These are phyloP conservation scores for Dictyophora rubrovolvata DNA, from an alignment of 768 basidiomycete species.

Conservation along the genomic window DNA sequence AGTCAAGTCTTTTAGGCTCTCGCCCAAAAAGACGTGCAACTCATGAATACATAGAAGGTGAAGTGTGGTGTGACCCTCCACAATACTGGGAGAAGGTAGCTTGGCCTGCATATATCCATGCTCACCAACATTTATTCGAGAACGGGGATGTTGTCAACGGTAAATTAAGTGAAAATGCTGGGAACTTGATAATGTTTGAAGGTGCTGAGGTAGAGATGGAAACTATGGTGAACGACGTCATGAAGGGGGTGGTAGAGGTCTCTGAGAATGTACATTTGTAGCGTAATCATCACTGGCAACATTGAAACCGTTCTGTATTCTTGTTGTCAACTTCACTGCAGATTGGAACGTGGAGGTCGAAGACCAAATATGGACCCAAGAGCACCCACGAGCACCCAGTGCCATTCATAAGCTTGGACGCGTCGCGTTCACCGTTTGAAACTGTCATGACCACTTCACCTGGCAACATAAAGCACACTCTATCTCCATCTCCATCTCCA, in stretches of 20 bases:
- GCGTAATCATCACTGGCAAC: too few relatives aligned
- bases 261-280: too few relatives aligned
- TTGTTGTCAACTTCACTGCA: too few relatives aligned
- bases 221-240: constrained; percentile 54
- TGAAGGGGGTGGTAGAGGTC: constrained; percentile 27
- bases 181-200: constrained; percentile 44
- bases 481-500: not conserved
- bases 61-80: constrained; percentile 86
- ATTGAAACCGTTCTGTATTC: too few relatives aligned
- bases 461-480: not conserved
- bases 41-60: constrained; percentile 42
- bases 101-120: constrained; percentile 84
- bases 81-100: constrained; percentile 87
- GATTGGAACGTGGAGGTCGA: too few relatives aligned
- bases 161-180: constrained; percentile 35
- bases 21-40: too few relatives aligned
- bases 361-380: not conserved
- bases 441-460: not conserved
- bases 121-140: constrained; percentile 63
- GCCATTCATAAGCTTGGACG: not conserved
- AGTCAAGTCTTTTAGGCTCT: too few relatives aligned
- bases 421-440: not conserved
- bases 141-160: constrained; percentile 69
- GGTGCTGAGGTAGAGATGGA: constrained; percentile 12
- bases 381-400: not conserved